Percentiles rank a stretch among this genome's conserved stretches.
phyloP scores from a whole-genome alignment of 441 rosid species.

The Pelargonium myrrhifolium region DNA sequence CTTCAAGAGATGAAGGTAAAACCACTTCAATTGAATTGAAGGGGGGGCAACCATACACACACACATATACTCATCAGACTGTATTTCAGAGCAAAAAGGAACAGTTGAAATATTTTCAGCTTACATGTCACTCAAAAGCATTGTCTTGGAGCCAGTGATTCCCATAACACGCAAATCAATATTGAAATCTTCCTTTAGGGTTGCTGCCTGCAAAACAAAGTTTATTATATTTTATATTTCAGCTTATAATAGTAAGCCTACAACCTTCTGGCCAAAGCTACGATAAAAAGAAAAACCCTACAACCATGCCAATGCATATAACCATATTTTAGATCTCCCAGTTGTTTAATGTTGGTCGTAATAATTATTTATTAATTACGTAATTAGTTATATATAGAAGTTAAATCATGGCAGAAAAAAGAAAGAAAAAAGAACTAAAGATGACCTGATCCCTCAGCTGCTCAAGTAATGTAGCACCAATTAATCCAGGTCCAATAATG shows the following conservation, averaged over 20 bases:
- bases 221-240: background rate
- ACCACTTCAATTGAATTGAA: background rate
- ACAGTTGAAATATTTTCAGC: slow-evolving; percentile 23
- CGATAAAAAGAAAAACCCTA: too few species aligned
- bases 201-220: slow-evolving; percentile 49
- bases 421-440: background rate
- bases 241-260: background rate
- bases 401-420: background rate
- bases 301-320: too few species aligned
- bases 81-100: slow-evolving; percentile 2
- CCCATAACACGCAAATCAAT: slow-evolving; percentile 96
- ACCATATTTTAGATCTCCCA: too few species aligned
- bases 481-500: slow-evolving; percentile 85
- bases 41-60: background rate
- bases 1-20: background rate
- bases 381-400: background rate
- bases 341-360: background rate
- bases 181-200: slow-evolving; percentile 83
- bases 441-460: slow-evolving; percentile 83
- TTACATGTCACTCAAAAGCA: slow-evolving; percentile 86
- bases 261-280: too few species aligned
- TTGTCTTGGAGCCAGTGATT: slow-evolving; percentile 60
- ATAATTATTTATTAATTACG: background rate
- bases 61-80: background rate
- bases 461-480: slow-evolving; percentile 79